Evolutionary conservation across 202 grass and related monocot genomes (phyloP).

Genomic region (Musa balbisiana): DNA sequence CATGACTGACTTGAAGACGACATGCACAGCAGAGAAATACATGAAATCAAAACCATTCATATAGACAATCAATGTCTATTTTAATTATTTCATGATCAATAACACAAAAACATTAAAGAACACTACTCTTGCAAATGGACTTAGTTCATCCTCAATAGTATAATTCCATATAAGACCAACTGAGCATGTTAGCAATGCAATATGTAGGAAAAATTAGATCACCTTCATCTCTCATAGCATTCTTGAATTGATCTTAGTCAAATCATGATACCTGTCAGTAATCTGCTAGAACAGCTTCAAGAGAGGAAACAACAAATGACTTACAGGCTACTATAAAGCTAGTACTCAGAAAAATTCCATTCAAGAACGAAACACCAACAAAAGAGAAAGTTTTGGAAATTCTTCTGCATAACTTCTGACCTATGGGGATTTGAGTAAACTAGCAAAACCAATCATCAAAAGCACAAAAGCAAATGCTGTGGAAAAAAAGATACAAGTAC

Average conservation of each 20-base stretch:
- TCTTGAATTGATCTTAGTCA: background rate
- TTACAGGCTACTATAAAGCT: too few relatives aligned
- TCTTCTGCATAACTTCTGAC: background rate
- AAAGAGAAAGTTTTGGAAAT: background rate
- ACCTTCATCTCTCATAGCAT: background rate
- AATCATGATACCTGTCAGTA: background rate
- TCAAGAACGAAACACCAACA: background rate
- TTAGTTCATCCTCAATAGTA: background rate
- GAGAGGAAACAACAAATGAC: background rate
- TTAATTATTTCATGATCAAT: too few relatives aligned
- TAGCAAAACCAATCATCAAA: background rate
- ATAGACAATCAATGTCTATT: background rate
- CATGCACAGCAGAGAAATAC: too few relatives aligned
- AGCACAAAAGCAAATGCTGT: too few relatives aligned
- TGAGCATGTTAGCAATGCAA: background rate
- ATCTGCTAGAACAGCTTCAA: background rate
- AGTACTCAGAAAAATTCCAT: too few relatives aligned
- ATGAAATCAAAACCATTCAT: background rate
- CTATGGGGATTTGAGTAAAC: background rate
- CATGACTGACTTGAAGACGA: background rate
- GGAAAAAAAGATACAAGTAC: background rate
- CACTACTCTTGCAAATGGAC: background rate
- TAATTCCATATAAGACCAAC: background rate
- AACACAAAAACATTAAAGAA: too few relatives aligned
- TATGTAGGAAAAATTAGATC: background rate